phyloP scores from a whole-genome alignment of 345 rosid species.

The Orychophragmus violaceus region DNA sequence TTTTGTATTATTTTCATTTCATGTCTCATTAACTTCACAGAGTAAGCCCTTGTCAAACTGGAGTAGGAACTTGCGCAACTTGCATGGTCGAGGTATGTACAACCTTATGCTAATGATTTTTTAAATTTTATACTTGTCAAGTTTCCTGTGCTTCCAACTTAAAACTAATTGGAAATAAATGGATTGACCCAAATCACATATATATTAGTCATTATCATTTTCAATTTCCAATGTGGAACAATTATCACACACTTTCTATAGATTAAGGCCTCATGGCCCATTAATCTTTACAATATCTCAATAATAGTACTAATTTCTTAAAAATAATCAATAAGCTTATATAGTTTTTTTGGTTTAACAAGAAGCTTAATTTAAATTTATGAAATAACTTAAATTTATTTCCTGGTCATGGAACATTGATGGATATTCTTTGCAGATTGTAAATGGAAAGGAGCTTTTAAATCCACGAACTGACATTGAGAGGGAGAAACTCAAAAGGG shows the following conservation, averaged over 20 bases:
- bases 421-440: conserved; percentile 39
- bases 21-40: conserved; percentile 34
- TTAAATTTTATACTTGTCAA: too few species aligned
- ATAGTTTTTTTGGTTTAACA: not conserved
- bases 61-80: conserved; percentile 87
- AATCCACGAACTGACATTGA: conserved; percentile 71
- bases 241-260: too few species aligned
- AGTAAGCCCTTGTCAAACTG: conserved; percentile 63
- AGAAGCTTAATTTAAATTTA: not conserved
- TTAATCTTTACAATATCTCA: too few species aligned
- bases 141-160: too few species aligned
- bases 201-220: too few species aligned
- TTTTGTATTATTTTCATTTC: not conserved
- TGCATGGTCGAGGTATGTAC: conserved; percentile 80
- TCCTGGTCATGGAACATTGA: not conserved
- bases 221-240: too few species aligned
- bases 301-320: not conserved
- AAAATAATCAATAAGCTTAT: not conserved
- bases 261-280: too few species aligned
- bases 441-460: conserved; percentile 76
- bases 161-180: too few species aligned
- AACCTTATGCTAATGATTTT: too few species aligned
- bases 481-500: conserved; percentile 71
- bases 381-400: not conserved
- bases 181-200: too few species aligned